Evolutionary conservation across 352 stramenopile genomes (phyloP).

Genomic region (Bremia lactucae): DNA sequence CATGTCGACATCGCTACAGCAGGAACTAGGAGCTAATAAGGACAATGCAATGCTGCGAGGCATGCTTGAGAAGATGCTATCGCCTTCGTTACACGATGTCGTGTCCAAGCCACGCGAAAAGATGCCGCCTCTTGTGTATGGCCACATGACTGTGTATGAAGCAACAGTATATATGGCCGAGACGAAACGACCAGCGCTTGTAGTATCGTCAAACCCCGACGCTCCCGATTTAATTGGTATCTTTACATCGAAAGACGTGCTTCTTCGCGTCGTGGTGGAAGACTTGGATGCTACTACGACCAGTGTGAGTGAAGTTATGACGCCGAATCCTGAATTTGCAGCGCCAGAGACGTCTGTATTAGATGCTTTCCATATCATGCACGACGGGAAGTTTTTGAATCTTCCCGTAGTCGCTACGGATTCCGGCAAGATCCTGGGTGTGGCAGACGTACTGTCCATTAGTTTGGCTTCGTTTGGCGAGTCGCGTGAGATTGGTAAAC

Average conservation of each 20-base stretch:
- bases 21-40: conserved; percentile 54
- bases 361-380: conserved; percentile 97
- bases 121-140: conserved; percentile 63
- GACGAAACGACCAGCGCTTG: conserved; percentile 62
- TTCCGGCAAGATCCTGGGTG: conserved; percentile 62
- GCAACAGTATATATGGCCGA: conserved; percentile 71
- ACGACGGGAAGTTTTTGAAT: conserved; percentile 95
- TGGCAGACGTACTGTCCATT: conserved; percentile 77
- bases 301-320: conserved; percentile 91
- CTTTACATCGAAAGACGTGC: conserved; percentile 96
- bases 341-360: conserved; percentile 89
- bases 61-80: conserved; percentile 86
- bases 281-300: conserved; percentile 83
- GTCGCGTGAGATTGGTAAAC: conserved; percentile 60
- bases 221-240: conserved; percentile 87
- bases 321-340: conserved; percentile 90
- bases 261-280: conserved; percentile 90
- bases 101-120: conserved; percentile 48
- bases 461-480: conserved; percentile 69
- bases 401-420: conserved; percentile 87
- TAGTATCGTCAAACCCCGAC: conserved; percentile 53
- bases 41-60: conserved; percentile 51
- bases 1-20: conserved; percentile 65
- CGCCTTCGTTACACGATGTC: conserved; percentile 70
- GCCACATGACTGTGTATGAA: conserved; percentile 56